These are phyloP conservation scores for Gastrolobium villosum DNA, from an alignment of 306 rosid genomes.

Conservation along the genomic window DNA sequence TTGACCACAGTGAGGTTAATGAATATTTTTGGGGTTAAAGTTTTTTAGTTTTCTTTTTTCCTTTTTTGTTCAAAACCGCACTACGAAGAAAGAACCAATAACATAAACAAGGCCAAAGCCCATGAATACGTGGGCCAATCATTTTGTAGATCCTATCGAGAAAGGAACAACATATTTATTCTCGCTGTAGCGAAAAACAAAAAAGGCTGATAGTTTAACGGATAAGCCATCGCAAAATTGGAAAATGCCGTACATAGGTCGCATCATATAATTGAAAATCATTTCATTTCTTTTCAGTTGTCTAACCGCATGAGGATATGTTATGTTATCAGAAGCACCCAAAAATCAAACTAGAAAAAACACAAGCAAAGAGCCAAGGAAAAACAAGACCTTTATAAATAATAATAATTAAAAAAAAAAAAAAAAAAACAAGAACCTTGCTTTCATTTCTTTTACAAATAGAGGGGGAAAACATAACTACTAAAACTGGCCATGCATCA, in stretches of 20 bases:
- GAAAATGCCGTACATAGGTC: constrained; percentile 29
- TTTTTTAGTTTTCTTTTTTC: background rate
- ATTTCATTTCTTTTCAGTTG: constrained; percentile 12
- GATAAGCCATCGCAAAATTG: constrained; percentile 1
- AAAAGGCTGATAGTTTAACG: background rate
- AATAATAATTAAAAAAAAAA: background rate
- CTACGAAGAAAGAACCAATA: background rate
- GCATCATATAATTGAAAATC: constrained; percentile 34
- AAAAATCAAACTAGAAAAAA: background rate
- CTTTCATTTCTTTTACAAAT: background rate
- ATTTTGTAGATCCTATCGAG: background rate
- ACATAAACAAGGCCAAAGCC: constrained; percentile 17
- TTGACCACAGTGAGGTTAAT: no score
- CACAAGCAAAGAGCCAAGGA: background rate
- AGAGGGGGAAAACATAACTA: background rate
- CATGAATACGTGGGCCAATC: constrained; percentile 33
- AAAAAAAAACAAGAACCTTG: background rate
- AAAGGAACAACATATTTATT: background rate
- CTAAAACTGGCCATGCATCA: constrained; percentile 49
- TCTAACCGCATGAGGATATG: background rate
- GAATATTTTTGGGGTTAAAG: no score
- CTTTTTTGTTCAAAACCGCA: background rate
- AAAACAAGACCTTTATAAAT: background rate
- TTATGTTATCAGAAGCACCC: background rate
- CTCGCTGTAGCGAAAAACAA: background rate